Conservation (phyloP, 2,329 filamentous ascomycete species). For the Simplicillium aogashimaense region DNA sequence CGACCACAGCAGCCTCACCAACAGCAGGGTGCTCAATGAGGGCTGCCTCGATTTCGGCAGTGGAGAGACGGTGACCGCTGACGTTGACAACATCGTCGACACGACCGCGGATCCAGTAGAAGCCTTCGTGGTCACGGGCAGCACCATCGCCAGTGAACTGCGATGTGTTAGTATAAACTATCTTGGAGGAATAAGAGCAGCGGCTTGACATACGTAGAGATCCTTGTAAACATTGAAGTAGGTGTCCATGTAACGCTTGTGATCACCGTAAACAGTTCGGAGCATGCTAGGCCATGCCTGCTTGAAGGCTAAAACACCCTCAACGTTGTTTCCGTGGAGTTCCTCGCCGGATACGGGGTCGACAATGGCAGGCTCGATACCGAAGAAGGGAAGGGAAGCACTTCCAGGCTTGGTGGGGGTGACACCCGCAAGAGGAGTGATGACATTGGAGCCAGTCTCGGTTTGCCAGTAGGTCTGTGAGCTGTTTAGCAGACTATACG, state of each 20-base stretch:
- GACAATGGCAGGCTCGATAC: conserved; percentile 94
- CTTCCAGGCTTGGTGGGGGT: conserved; percentile 95
- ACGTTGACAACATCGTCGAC: conserved; percentile 99
- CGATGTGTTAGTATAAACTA: neutral
- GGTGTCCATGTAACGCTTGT: conserved; percentile 98
- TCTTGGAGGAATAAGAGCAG: conserved; percentile 5
- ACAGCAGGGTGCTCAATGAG: conserved; percentile 85
- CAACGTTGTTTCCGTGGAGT: conserved; percentile 89
- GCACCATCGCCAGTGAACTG: conserved; percentile 90
- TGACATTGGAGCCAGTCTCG: conserved; percentile 94
- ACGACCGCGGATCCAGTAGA: conserved; percentile 99
- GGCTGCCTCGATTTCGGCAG: conserved; percentile 94
- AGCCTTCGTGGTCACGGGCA: conserved; percentile 91
- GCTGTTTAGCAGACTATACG: conserved; percentile 7
- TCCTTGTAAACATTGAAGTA: conserved; percentile 97
- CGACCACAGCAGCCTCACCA: conserved; percentile 91
- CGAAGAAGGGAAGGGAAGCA: conserved; percentile 94
- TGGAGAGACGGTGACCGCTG: conserved; percentile 89
- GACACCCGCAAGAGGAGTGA: conserved; percentile 83
- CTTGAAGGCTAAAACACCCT: conserved; percentile 95
- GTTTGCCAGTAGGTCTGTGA: conserved; percentile 98
- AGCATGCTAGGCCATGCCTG: conserved; percentile 98
- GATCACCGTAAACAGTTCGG: conserved; percentile 91
- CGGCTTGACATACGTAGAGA: conserved; percentile 69
- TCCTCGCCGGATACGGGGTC: conserved; percentile 93